Evolutionary conservation across 495 filamentous ascomycete species (phyloP).

Genomic region (Penicillium parvum): DNA sequence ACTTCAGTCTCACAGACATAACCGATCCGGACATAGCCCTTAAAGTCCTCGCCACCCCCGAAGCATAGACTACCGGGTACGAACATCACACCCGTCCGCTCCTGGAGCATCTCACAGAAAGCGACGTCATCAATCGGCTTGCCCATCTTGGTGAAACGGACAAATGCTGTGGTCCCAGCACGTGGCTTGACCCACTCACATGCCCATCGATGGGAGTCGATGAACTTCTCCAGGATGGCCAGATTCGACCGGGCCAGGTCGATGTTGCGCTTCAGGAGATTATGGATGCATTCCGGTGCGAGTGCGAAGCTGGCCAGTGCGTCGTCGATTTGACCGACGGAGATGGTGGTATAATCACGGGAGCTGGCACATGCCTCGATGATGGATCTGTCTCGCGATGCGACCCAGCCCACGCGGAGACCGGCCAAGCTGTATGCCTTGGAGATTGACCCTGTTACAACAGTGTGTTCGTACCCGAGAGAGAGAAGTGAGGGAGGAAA

Average conservation of each 20-base stretch:
- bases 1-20: constrained; percentile 72
- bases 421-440: constrained; percentile 86
- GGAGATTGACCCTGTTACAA: constrained; percentile 77
- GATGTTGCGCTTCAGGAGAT: constrained; percentile 64
- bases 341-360: constrained; percentile 83
- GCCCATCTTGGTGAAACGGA: constrained; percentile 63
- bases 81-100: constrained; percentile 73
- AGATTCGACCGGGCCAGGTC: constrained; percentile 68
- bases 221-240: constrained; percentile 61
- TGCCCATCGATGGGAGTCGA: constrained; percentile 56
- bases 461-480: constrained; percentile 63
- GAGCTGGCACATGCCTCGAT: constrained; percentile 62
- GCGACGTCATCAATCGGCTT: constrained; percentile 63
- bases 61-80: constrained; percentile 75
- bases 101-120: constrained; percentile 66
- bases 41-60: constrained; percentile 63
- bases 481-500: constrained; percentile 69
- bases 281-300: constrained; percentile 55
- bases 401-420: constrained; percentile 80
- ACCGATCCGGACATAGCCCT: constrained; percentile 75
- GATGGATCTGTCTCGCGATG: constrained; percentile 57
- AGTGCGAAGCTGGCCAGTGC: constrained; percentile 73
- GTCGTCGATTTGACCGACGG: constrained; percentile 78
- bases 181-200: constrained; percentile 73
- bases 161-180: constrained; percentile 78